Conservation (phyloP, 257 asterid genomes). For the Solanum tacnaense region DNA sequence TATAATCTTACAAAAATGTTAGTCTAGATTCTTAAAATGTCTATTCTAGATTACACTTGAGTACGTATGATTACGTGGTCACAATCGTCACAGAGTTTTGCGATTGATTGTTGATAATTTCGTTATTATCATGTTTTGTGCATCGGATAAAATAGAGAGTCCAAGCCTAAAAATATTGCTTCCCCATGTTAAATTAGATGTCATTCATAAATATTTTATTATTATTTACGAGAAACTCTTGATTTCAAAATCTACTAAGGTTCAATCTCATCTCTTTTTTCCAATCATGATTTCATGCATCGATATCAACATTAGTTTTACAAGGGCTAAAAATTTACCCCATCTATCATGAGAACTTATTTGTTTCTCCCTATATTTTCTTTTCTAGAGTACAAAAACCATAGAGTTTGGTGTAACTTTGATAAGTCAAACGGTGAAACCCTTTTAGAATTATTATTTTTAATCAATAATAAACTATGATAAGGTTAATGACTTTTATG, state of each 20-base stretch:
- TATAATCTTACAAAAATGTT: background rate
- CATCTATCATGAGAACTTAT: background rate
- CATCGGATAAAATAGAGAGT: background rate
- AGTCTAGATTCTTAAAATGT: background rate
- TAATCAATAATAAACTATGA: background rate
- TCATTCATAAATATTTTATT: background rate
- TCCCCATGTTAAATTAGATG: background rate
- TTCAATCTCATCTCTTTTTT: background rate
- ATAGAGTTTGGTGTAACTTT: background rate
- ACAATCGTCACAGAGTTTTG: background rate
- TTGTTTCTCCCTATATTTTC: background rate
- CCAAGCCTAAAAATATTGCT: background rate
- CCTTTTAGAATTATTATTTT: background rate
- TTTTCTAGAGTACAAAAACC: background rate
- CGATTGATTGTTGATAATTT: background rate
- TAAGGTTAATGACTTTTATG: background rate
- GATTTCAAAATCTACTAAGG: background rate
- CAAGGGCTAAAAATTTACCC: background rate
- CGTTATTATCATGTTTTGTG: background rate
- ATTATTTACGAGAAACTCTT: background rate
- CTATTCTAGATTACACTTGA: background rate
- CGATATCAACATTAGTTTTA: background rate
- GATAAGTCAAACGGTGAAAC: background rate
- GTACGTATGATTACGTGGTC: no score
- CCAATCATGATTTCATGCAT: background rate